These are phyloP conservation scores for Phallus indusiatus DNA, from an alignment of 768 basidiomycete genomes.

Conservation along the genomic window DNA sequence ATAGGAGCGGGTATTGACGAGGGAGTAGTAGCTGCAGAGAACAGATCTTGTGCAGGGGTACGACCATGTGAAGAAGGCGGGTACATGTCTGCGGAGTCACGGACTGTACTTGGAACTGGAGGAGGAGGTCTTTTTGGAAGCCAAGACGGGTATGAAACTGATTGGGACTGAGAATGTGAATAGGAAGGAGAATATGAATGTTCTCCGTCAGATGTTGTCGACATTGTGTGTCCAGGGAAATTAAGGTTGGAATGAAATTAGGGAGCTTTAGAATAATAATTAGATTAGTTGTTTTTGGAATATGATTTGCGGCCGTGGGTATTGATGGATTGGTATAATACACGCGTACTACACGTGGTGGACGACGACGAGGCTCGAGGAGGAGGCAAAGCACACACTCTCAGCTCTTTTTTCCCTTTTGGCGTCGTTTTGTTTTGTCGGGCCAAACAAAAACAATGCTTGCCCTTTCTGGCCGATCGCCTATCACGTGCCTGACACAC, in stretches of 20 bases:
- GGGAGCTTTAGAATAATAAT: too few species aligned
- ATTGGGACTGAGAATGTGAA: too few species aligned
- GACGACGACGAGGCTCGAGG: background rate
- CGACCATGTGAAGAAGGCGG: constrained; percentile 9
- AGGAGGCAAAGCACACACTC: background rate
- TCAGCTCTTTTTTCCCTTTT: too few species aligned
- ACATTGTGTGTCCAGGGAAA: background rate
- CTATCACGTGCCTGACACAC: too few species aligned
- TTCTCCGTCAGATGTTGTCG: background rate
- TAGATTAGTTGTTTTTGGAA: background rate
- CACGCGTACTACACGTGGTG: background rate
- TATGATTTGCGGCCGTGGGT: background rate
- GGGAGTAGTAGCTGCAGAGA: constrained; percentile 2
- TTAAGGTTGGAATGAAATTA: background rate
- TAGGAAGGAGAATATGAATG: background rate
- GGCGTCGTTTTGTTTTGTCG: too few species aligned
- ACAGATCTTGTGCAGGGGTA: constrained; percentile 9
- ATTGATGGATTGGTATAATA: background rate
- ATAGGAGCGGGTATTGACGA: constrained; percentile 45
- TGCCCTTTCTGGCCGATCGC: too few species aligned
- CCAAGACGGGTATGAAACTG: constrained; percentile 72
- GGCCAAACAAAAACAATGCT: too few species aligned
- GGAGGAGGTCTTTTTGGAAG: constrained; percentile 70
- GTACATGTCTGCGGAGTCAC: constrained; percentile 1
- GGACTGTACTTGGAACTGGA: constrained; percentile 63